Evolutionary conservation across 2,329 filamentous ascomycete genomes (phyloP).

Genomic region (Monilinia laxa): DNA sequence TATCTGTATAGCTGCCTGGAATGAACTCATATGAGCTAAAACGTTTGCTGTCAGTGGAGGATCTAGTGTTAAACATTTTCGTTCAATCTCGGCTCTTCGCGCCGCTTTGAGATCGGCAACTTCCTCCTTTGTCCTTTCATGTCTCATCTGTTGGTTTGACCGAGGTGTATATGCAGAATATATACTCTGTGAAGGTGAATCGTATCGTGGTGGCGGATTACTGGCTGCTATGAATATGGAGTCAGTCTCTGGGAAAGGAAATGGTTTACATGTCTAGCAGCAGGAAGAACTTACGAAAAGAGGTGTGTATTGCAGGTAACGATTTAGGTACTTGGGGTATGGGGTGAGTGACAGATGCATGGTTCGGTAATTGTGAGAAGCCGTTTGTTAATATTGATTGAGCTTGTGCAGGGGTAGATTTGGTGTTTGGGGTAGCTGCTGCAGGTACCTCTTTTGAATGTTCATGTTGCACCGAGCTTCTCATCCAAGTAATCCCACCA

Average conservation of each 20-base stretch:
- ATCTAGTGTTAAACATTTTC: constrained; percentile 62
- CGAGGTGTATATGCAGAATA: constrained; percentile 34
- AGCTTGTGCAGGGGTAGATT: constrained; percentile 1
- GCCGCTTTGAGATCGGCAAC: constrained; percentile 62
- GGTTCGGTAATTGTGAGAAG: constrained; percentile 2
- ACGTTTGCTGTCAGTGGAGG: constrained; percentile 64
- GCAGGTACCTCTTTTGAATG: constrained; percentile 16
- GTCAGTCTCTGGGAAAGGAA: constrained; percentile 16
- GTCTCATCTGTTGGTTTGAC: constrained; percentile 35
- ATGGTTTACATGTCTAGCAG: not conserved
- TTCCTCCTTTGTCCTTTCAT: constrained; percentile 60
- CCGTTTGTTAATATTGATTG: constrained; percentile 16
- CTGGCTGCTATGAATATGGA: constrained; percentile 25
- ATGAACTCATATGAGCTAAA: constrained; percentile 69
- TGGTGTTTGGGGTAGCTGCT: constrained; percentile 1
- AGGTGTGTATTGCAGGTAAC: constrained; percentile 25
- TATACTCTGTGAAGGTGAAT: constrained; percentile 38
- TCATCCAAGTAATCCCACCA: constrained; percentile 35
- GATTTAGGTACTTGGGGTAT: constrained; percentile 22
- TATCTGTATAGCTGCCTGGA: constrained; percentile 71
- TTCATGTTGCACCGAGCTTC: constrained; percentile 24
- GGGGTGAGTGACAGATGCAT: constrained; percentile 12
- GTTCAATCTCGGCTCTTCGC: constrained; percentile 69
- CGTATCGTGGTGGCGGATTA: constrained; percentile 35
- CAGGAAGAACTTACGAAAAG: constrained; percentile 23